Evolutionary conservation across 495 filamentous ascomycete species (phyloP).

Genomic region (Penicillium flavigenum): DNA sequence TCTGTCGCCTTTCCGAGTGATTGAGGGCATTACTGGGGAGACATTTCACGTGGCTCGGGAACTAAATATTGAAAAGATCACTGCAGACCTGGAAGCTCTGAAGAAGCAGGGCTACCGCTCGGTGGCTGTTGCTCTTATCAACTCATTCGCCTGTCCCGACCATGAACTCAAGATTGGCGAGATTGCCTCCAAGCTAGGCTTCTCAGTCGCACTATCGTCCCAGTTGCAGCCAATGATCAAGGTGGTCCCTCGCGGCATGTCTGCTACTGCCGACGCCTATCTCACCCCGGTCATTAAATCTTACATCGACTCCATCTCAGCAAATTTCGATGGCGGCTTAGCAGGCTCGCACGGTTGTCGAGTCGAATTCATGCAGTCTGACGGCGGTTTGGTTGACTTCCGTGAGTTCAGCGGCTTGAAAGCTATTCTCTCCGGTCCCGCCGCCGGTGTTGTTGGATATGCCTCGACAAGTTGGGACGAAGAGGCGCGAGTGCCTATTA

Average conservation of each 20-base stretch:
- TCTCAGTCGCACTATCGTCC: slow-evolving; percentile 56
- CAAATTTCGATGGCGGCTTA: slow-evolving; percentile 55
- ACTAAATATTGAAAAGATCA: slow-evolving; percentile 37
- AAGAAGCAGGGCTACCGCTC: slow-evolving; percentile 48
- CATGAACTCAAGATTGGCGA: slow-evolving; percentile 51
- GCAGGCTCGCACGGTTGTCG: slow-evolving; percentile 48
- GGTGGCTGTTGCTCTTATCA: slow-evolving; percentile 52
- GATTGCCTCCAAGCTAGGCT: slow-evolving; percentile 49
- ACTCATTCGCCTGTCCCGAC: slow-evolving; percentile 55
- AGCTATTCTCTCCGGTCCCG: slow-evolving; percentile 60
- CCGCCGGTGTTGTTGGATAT: slow-evolving; percentile 82
- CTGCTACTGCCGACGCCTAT: slow-evolving; percentile 93
- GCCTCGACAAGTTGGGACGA: slow-evolving; percentile 93
- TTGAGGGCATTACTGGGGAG: slow-evolving; percentile 52
- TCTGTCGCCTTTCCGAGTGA: slow-evolving; percentile 24
- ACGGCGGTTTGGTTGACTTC: slow-evolving; percentile 56
- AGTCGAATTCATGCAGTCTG: slow-evolving; percentile 57
- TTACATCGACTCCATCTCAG: slow-evolving; percentile 86
- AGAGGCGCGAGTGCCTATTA: slow-evolving; percentile 69
- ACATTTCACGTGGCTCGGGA: slow-evolving; percentile 50
- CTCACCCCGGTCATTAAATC: slow-evolving; percentile 93
- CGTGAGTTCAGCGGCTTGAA: slow-evolving; percentile 57
- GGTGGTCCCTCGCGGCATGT: slow-evolving; percentile 75
- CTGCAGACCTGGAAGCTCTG: slow-evolving; percentile 41
- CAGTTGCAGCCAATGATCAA: slow-evolving; percentile 84